These are phyloP conservation scores for Cyberlindnera xylosilytica DNA, from an alignment of 805 yeast species.

Conservation along the genomic window DNA sequence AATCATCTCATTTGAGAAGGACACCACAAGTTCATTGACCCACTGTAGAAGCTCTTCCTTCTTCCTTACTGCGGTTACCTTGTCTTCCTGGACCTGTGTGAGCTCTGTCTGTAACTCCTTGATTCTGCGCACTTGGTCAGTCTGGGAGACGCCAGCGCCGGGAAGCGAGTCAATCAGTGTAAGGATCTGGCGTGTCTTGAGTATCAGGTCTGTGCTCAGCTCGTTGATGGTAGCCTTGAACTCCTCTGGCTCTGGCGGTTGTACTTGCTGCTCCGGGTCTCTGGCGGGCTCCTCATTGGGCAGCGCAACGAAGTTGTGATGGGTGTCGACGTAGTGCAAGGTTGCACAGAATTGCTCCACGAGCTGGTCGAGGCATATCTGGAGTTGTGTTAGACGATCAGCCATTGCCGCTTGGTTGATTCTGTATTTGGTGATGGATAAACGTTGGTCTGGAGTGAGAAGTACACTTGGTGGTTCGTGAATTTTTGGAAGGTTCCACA, in stretches of 20 bases:
- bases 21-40: conserved; percentile 64
- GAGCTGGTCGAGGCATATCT: conserved; percentile 76
- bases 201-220: conserved; percentile 76
- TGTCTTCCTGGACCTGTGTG: conserved; percentile 53
- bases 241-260: conserved; percentile 41
- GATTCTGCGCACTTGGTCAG: conserved; percentile 65
- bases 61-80: conserved; percentile 52
- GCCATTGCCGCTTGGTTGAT: conserved; percentile 42
- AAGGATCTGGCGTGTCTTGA: conserved; percentile 83
- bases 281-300: conserved; percentile 50
- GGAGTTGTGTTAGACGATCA: conserved; percentile 87
- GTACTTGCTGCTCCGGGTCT: conserved; percentile 61
- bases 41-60: conserved; percentile 60
- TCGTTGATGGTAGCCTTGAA: conserved; percentile 58
- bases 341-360: conserved; percentile 80
- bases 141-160: conserved; percentile 83
- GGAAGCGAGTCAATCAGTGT: conserved; percentile 86
- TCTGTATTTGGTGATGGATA: neutral
- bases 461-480: no score
- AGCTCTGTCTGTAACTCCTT: conserved; percentile 60
- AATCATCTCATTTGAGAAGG: conserved; percentile 37
- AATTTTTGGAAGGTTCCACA: neutral
- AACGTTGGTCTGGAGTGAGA: neutral
- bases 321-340: conserved; percentile 72
- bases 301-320: conserved; percentile 54